These are phyloP conservation scores for Boletus smithii DNA, from an alignment of 1,284 basidiomycete genomes.

Conservation along the genomic window DNA sequence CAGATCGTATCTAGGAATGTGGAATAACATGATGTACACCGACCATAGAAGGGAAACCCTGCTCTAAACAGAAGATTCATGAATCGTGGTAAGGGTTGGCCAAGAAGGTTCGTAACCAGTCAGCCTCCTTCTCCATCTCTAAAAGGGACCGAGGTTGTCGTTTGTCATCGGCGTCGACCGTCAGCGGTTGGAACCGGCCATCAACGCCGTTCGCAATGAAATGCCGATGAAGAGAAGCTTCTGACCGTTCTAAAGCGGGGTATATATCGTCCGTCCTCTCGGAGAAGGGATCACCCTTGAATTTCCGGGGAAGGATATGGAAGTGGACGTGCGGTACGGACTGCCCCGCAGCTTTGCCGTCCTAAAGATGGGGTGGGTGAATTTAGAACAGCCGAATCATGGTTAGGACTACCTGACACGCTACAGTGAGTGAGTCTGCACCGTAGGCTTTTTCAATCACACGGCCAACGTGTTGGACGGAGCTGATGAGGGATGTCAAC, in stretches of 20 bases:
- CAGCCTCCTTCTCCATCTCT: conserved; percentile 78
- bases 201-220: conserved; percentile 29
- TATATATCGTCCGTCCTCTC: conserved; percentile 75
- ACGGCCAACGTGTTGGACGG: conserved; percentile 69
- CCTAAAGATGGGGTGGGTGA: conserved; percentile 46
- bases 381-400: background rate
- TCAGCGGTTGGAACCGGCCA: conserved; percentile 37
- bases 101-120: conserved; percentile 60
- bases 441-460: conserved; percentile 70
- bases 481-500: conserved; percentile 72
- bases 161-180: conserved; percentile 69
- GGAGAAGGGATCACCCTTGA: conserved; percentile 64
- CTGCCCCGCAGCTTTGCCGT: conserved; percentile 83
- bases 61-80: no score
- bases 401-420: conserved; percentile 60
- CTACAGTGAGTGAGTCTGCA: conserved; percentile 75
- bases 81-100: conserved; percentile 4
- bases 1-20: no score
- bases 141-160: conserved; percentile 60
- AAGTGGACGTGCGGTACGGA: conserved; percentile 89
- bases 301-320: conserved; percentile 79
- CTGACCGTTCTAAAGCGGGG: conserved; percentile 68
- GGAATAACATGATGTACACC: no score
- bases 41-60: no score
- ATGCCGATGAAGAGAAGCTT: conserved; percentile 47